A percentile compares a stretch with the other conserved stretches of the same genome.
Evolutionary conservation across 129 eudicot species (phyloP).

Genomic region (Arctium minus): DNA sequence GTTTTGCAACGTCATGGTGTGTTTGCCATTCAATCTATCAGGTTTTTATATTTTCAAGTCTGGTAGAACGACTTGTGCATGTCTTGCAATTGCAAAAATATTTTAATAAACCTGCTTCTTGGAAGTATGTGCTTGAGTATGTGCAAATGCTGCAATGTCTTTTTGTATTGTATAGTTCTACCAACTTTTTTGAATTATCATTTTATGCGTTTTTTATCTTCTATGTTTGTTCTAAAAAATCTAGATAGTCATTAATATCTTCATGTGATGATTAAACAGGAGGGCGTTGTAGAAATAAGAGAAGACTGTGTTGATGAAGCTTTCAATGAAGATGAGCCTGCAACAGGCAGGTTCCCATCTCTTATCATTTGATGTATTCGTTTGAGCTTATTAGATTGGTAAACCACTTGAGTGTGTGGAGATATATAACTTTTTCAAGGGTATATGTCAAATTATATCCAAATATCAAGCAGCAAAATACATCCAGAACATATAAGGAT

Average conservation of each 20-base stretch:
- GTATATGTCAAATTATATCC: not conserved
- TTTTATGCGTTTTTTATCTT: not conserved
- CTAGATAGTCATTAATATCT: conserved; percentile 7
- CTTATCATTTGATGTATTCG: not conserved
- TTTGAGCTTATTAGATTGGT: not conserved
- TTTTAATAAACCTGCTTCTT: too few relatives aligned
- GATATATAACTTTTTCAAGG: not conserved
- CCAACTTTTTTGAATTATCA: not conserved
- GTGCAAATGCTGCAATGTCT: too few relatives aligned
- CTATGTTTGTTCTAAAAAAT: not conserved
- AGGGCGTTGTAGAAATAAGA: conserved; percentile 84
- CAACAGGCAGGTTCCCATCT: conserved; percentile 38
- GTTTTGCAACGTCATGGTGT: too few relatives aligned
- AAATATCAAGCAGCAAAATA: not conserved
- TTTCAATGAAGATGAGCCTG: conserved; percentile 22
- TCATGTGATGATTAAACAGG: conserved; percentile 43
- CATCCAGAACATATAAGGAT: not conserved
- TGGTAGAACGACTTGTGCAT: too few relatives aligned
- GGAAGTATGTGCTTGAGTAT: too few relatives aligned
- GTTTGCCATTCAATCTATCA: too few relatives aligned
- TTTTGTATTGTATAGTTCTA: not conserved
- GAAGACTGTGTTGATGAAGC: conserved; percentile 77
- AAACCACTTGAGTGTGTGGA: not conserved
- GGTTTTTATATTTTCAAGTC: too few relatives aligned
- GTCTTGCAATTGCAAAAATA: too few relatives aligned